These are phyloP conservation scores for Rhinocladiella similis DNA, from an alignment of 2,329 filamentous ascomycete species.

Conservation along the genomic window DNA sequence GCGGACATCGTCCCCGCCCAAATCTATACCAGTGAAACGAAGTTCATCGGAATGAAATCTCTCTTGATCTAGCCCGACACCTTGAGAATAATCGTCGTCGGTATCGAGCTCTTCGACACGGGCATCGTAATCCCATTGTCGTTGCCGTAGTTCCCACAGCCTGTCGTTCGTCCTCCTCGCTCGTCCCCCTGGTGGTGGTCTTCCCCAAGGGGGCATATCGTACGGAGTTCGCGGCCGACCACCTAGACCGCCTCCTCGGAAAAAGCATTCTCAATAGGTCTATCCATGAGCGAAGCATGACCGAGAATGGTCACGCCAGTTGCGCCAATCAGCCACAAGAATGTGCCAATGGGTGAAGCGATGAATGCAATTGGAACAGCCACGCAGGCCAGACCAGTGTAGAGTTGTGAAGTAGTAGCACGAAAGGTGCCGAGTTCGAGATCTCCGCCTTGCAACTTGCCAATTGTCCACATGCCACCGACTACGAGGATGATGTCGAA, in stretches of 20 bases:
- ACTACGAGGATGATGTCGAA: conserved; percentile 91
- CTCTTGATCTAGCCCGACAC: conserved; percentile 51
- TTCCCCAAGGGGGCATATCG: conserved; percentile 89
- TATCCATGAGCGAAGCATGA: conserved; percentile 94
- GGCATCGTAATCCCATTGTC: conserved; percentile 50
- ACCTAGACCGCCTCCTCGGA: conserved; percentile 99
- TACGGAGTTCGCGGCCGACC: conserved; percentile 99
- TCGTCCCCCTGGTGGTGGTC: conserved; percentile 95
- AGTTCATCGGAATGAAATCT: conserved; percentile 61
- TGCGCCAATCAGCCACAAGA: conserved; percentile 94
- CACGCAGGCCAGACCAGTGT: conserved; percentile 81
- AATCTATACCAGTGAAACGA: conserved; percentile 61
- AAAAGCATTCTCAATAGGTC: conserved; percentile 99
- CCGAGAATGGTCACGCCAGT: conserved; percentile 91
- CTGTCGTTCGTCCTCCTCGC: conserved; percentile 62
- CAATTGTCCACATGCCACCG: conserved; percentile 85
- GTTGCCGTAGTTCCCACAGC: conserved; percentile 46
- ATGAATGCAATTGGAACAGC: conserved; percentile 81
- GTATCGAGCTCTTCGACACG: conserved; percentile 43
- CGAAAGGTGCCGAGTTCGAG: conserved; percentile 80
- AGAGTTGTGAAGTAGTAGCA: conserved; percentile 88
- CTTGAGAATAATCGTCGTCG: conserved; percentile 55
- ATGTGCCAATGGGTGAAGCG: conserved; percentile 79
- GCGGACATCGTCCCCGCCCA: conserved; percentile 46
- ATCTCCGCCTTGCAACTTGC: conserved; percentile 84